Conservation (phyloP, 1,139 yeast species). For the Saccharomyces uvarum region DNA sequence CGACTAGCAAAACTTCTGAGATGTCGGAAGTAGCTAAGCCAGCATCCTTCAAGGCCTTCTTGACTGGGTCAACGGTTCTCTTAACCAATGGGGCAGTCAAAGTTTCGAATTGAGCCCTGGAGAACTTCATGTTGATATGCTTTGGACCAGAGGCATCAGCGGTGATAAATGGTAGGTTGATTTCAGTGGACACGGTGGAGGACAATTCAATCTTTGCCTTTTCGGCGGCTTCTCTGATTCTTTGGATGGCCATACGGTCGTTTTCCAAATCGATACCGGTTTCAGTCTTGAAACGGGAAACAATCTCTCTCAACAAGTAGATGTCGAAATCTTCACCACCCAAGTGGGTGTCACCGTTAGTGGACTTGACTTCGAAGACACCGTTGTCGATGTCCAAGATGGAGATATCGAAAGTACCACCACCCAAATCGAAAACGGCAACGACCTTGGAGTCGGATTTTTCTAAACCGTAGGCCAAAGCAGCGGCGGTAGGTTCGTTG, state of each 20-base stretch:
- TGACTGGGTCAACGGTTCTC: slow-evolving; percentile 87
- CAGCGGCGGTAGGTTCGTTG: slow-evolving; percentile 95
- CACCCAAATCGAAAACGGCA: slow-evolving; percentile 91
- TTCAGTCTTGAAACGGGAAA: slow-evolving; percentile 82
- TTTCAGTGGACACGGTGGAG: slow-evolving; percentile 48
- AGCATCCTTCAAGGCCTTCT: slow-evolving; percentile 84
- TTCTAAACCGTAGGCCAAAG: slow-evolving; percentile 91
- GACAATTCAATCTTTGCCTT: slow-evolving; percentile 94
- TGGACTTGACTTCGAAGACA: slow-evolving; percentile 89
- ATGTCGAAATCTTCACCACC: slow-evolving; percentile 97
- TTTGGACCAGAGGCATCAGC: slow-evolving; percentile 9
- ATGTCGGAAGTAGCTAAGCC: slow-evolving; percentile 75
- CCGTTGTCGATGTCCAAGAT: slow-evolving; percentile 84
- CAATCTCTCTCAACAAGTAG: slow-evolving; percentile 78
- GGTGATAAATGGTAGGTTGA: slow-evolving; percentile 6
- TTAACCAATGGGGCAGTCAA: slow-evolving; percentile 79
- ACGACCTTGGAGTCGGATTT: slow-evolving; percentile 80
- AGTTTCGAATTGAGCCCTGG: slow-evolving; percentile 95
- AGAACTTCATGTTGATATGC: slow-evolving; percentile 48
- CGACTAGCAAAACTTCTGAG: slow-evolving; percentile 89
- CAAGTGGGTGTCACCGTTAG: slow-evolving; percentile 92
- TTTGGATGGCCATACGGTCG: slow-evolving; percentile 75
- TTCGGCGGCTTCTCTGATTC: slow-evolving; percentile 92
- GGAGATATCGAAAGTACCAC: slow-evolving; percentile 93
- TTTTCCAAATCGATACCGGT: slow-evolving; percentile 66